Conservation (phyloP, 2,329 filamentous ascomycete genomes). For the Verticillium albo-atrum region DNA sequence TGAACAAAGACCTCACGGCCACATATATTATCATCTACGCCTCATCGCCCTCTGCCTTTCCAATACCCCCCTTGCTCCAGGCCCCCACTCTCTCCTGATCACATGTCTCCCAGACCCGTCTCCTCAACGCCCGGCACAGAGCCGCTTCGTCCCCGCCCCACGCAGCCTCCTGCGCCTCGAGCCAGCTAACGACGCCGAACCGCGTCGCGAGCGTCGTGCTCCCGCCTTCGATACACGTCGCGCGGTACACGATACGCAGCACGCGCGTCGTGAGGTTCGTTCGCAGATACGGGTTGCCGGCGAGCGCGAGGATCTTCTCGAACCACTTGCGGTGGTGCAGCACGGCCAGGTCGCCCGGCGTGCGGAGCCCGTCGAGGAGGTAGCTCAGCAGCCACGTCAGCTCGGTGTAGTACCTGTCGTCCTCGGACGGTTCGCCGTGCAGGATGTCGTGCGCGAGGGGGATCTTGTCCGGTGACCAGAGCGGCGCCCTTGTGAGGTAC, state of each 20-base stretch:
- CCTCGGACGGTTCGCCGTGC: slow-evolving; percentile 62
- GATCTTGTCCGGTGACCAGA: slow-evolving; percentile 70
- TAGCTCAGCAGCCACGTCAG: slow-evolving; percentile 70
- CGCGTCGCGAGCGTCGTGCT: slow-evolving; percentile 78
- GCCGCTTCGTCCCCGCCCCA: slow-evolving; percentile 34
- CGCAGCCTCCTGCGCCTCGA: slow-evolving; percentile 53
- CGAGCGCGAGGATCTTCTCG: slow-evolving; percentile 69
- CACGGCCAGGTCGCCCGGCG: slow-evolving; percentile 52
- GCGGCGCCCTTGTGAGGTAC: slow-evolving; percentile 73
- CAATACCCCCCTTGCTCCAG: slow-evolving; percentile 58
- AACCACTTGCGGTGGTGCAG: slow-evolving; percentile 63
- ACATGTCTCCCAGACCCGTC: slow-evolving; percentile 58
- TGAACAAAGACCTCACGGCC: neutral
- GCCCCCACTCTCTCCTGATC: slow-evolving; percentile 59
- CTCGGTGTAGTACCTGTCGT: slow-evolving; percentile 70
- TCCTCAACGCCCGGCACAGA: slow-evolving; percentile 50
- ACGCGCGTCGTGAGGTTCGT: slow-evolving; percentile 55
- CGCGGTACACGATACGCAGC: slow-evolving; percentile 59
- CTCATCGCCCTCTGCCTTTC: neutral
- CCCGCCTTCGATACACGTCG: slow-evolving; percentile 63
- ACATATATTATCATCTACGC: neutral
- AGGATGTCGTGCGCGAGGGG: slow-evolving; percentile 63
- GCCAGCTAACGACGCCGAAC: slow-evolving; percentile 70
- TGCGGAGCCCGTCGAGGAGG: slow-evolving; percentile 63
- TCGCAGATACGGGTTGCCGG: slow-evolving; percentile 61